Percentiles rank a stretch among this genome's conserved stretches.
Conservation (phyloP, 2,329 filamentous ascomycete genomes). For the Trichothecium sympodiale region DNA sequence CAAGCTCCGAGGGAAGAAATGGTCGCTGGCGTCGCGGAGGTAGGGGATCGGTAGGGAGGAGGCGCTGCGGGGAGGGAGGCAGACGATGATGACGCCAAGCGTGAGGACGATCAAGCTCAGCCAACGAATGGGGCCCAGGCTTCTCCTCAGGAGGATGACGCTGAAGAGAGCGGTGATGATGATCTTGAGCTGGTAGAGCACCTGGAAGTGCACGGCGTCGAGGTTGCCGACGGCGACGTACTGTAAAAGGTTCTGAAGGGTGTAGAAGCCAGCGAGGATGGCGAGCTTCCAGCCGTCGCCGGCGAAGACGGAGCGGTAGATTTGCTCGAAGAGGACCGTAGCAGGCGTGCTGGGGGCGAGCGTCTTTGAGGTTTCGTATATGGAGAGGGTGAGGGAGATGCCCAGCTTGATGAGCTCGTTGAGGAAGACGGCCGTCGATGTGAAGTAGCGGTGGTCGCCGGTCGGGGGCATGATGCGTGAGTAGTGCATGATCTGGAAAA, state of each 20-base stretch:
- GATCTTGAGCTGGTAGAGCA: conserved; percentile 91
- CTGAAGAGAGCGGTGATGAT: conserved; percentile 83
- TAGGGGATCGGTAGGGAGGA: conserved; percentile 46
- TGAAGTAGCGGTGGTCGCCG: conserved; percentile 78
- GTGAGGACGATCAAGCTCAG: conserved; percentile 68
- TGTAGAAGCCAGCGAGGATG: conserved; percentile 80
- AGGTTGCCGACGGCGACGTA: conserved; percentile 87
- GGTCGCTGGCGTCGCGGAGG: conserved; percentile 51
- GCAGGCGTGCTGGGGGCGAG: conserved; percentile 70
- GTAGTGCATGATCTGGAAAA: conserved; percentile 95
- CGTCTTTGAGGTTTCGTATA: conserved; percentile 75
- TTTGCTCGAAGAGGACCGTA: conserved; percentile 67
- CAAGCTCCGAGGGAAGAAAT: conserved; percentile 68
- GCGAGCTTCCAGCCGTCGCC: conserved; percentile 92
- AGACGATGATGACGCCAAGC: conserved; percentile 73
- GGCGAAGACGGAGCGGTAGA: conserved; percentile 72
- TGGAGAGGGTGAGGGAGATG: conserved; percentile 73
- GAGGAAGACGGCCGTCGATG: conserved; percentile 87
- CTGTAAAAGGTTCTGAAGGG: conserved; percentile 84
- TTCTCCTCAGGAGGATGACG: conserved; percentile 61
- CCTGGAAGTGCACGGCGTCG: conserved; percentile 86
- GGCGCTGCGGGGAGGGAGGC: conserved; percentile 54
- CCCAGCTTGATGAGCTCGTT: conserved; percentile 87
- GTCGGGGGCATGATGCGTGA: conserved; percentile 83
- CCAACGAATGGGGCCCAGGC: conserved; percentile 67